Base-by-base conservation (phyloP, 2,329 filamentous ascomycete genomes). In the Aureobasidium sp. region DNA sequence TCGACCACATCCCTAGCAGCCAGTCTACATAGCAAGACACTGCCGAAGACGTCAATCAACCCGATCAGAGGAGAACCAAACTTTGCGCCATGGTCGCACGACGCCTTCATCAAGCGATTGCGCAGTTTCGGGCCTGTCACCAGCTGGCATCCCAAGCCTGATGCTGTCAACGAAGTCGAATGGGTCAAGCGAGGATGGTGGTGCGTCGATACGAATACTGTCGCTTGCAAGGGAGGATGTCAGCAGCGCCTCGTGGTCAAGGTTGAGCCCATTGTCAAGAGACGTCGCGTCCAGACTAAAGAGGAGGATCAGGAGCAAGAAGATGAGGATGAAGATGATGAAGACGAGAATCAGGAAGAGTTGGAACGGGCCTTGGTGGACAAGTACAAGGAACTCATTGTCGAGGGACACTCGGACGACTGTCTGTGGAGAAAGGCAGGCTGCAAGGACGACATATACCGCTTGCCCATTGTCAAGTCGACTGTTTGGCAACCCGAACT, bases 111-210 rank as follows among this genome's bases (percentile, higher is more conserved):
- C 12, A 85, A 83, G 68, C 81, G 94, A 27, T 79, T 99, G 31
- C 88, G 88, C 64, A 95, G 91, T 0, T 99, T 96, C 71, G 89
- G 93, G 70, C 91, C 93, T 67, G 86, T 97, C 52, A 94, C 91
- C 60, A 84, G 89, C 71, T 99, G 93, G 93, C 88, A 89, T n/a
- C 89, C 90, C 0, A 97, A 97, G 72, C 92, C 94, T 0, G 84
- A 92, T 58, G 81, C 80, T 37, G 86, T 97, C 68, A 91, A 85
- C 70, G 94, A 97, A 75, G 86, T 97, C 8, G 88, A 91, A 72
- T 99, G 94, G 94, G 92, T 92, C 0, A 96, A 93, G 78, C 80
- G 89, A 63, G 93, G 93, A 0, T 99, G 94, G 93, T 81, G 87
- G 4, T 97, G 93, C 69, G 85, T 88, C 49, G 88, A 88, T 68